Percentiles rank a stretch among this genome's conserved stretches.
phyloP scores from a whole-genome alignment of 2,329 filamentous ascomycete species.

The Hypocreales sp. region DNA sequence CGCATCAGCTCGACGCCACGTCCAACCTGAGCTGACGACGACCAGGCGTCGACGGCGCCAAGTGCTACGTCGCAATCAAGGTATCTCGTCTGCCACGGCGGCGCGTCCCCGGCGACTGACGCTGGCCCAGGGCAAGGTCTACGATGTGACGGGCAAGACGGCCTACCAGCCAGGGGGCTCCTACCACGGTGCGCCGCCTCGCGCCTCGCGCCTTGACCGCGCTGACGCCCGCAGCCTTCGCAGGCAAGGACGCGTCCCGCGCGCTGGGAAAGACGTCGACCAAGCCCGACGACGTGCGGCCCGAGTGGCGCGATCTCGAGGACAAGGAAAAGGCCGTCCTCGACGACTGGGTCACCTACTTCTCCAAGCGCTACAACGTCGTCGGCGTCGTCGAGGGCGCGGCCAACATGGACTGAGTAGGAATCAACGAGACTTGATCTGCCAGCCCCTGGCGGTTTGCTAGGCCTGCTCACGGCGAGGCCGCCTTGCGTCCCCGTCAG shows the following conservation, averaged over 20 bases:
- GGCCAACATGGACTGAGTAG: conserved; percentile 32
- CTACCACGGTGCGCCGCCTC: conserved; percentile 56
- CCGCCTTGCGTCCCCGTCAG: too few relatives aligned
- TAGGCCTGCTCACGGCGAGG: too few relatives aligned
- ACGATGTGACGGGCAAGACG: conserved; percentile 83
- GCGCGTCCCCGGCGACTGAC: neutral
- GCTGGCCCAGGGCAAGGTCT: conserved; percentile 60
- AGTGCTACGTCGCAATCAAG: conserved; percentile 57
- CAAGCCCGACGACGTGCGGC: conserved; percentile 64
- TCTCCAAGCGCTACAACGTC: conserved; percentile 91
- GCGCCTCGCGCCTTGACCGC: conserved; percentile 3
- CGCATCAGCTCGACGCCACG: too few relatives aligned
- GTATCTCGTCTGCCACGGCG: conserved; percentile 18
- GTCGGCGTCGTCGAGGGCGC: conserved; percentile 52
- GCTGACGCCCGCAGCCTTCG: conserved; percentile 52
- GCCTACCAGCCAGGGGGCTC: conserved; percentile 69
- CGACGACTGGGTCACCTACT: conserved; percentile 90
- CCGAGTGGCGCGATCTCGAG: conserved; percentile 70
- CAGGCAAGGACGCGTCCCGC: conserved; percentile 88
- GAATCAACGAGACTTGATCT: too few relatives aligned
- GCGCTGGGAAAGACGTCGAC: conserved; percentile 77
- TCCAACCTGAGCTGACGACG: too few relatives aligned
- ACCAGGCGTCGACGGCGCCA: conserved; percentile 48
- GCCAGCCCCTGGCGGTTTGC: too few relatives aligned
- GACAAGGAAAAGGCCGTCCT: conserved; percentile 77